These are phyloP conservation scores for Moniliophthora roreri DNA, from an alignment of 1,284 basidiomycete species.

Conservation along the genomic window DNA sequence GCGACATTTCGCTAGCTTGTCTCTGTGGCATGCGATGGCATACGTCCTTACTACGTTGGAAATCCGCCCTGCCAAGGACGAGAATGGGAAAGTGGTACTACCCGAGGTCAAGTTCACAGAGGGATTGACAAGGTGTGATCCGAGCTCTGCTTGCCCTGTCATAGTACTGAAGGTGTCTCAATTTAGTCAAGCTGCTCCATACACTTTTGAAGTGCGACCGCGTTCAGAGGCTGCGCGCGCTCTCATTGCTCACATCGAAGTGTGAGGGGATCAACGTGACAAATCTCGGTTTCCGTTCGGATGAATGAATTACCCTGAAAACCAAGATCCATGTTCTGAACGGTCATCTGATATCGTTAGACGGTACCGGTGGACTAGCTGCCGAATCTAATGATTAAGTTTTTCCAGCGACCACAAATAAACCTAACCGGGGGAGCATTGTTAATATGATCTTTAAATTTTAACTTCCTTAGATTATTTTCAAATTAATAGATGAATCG, in stretches of 20 bases:
- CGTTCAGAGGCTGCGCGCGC: slow-evolving; percentile 10
- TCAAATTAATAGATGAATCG: too few relatives aligned
- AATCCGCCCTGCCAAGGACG: slow-evolving; percentile 10
- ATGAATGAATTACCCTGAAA: too few relatives aligned
- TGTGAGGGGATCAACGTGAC: slow-evolving; percentile 2
- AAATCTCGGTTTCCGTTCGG: too few relatives aligned
- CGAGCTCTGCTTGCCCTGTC: not conserved
- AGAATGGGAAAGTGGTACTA: slow-evolving; percentile 6
- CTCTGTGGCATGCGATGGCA: slow-evolving; percentile 20
- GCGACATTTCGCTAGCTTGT: slow-evolving; percentile 17
- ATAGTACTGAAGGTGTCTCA: not conserved
- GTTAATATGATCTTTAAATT: too few relatives aligned
- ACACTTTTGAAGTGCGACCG: slow-evolving; percentile 13
- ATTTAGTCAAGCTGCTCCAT: slow-evolving; percentile 16
- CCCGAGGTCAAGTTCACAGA: slow-evolving; percentile 12
- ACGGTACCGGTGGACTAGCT: too few relatives aligned
- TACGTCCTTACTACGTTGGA: slow-evolving; percentile 16
- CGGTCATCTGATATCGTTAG: too few relatives aligned
- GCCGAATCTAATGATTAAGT: too few relatives aligned
- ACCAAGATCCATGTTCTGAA: too few relatives aligned
- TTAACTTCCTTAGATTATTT: too few relatives aligned
- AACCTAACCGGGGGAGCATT: too few relatives aligned
- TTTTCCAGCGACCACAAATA: too few relatives aligned
- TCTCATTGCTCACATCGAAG: slow-evolving; percentile 16
- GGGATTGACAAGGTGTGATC: slow-evolving; percentile 16